Base-by-base conservation (phyloP, 2,329 filamentous ascomycete species). In the Verticillium nubilum region DNA sequence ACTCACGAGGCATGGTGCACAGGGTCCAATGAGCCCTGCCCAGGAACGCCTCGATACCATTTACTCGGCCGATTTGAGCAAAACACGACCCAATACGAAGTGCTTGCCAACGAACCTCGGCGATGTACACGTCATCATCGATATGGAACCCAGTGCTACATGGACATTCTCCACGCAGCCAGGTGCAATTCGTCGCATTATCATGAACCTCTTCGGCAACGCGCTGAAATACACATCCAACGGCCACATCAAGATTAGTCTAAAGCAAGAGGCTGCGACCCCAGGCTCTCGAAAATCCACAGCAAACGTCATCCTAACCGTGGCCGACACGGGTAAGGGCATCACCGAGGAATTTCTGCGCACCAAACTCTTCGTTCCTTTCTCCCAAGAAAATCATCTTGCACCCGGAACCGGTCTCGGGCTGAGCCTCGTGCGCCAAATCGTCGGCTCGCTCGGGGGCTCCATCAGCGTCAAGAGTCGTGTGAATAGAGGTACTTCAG, bases 271-370 rank as follows among this genome's bases (percentile, higher is more conserved):
- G 37, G 62, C 62, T 28, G 63, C 63, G 33, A 63, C 27, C 31
- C 60, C 5, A 59, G 67, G 12, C 59, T 56, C 6, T 58, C 62
- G 31, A 61, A 66, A 52, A 52, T 68, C 27, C 58, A 67, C 56
- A 55, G 72, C 13, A 35, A 60, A 55, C 56, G 56, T 62, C 13
- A 56, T 72, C 1, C 64, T 84, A 28, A 81, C 76, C 0, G 80
- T 89, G 13, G 76, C 78, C 0, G 86, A 89, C 65, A 85, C 85
- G 2, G 86, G 86, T 1, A 79, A 79, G 58, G 86, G 86, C 5
- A 89, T 89, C 59, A 81, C 78, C 0, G 75, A 80, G 25, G 81
- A 86, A 12, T 89, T 84, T 63, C 71, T 87, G 29, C 76, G 80
- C 47, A 80, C 80, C 12, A 78, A 79, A 54, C 70, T 88, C 0